Evolutionary conservation across 257 asterid genomes (phyloP).

Genomic region (Fraxinus cuspidata): DNA sequence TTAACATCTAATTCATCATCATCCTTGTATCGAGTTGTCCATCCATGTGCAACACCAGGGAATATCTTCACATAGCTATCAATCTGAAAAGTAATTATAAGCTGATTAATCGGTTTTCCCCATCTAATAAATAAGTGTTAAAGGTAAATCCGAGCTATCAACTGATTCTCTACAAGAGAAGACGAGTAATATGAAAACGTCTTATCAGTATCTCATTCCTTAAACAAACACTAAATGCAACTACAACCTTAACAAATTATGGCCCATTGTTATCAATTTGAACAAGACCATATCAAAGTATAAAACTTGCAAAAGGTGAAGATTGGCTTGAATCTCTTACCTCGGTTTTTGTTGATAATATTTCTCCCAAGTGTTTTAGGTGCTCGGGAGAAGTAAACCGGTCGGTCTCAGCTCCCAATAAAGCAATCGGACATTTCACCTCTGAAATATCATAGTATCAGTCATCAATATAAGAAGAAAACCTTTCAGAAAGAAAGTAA

Average conservation of each 20-base stretch:
- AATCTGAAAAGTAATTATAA: slow-evolving; percentile 40
- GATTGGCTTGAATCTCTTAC: slow-evolving; percentile 19
- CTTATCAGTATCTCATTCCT: background rate
- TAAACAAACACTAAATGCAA: background rate
- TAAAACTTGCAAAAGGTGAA: background rate
- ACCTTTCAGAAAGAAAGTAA: background rate
- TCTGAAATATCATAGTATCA: slow-evolving; percentile 35
- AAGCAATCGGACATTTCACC: slow-evolving; percentile 58
- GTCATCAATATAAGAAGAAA: background rate
- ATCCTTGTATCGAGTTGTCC: slow-evolving; percentile 50
- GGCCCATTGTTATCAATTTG: background rate
- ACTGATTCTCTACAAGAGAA: background rate
- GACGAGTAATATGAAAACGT: background rate
- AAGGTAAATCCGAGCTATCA: background rate
- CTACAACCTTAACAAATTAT: background rate
- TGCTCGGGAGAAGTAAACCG: slow-evolving; percentile 43
- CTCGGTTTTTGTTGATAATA: slow-evolving; percentile 48
- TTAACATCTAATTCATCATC: slow-evolving; percentile 50
- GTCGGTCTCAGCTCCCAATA: slow-evolving; percentile 67
- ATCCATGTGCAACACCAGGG: slow-evolving; percentile 66
- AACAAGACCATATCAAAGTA: no score
- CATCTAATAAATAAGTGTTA: background rate
- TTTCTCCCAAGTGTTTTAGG: slow-evolving; percentile 35
- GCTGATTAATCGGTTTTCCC: background rate
- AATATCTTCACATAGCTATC: slow-evolving; percentile 65